These are phyloP conservation scores for Phascolomyces articulosus DNA, from an alignment of 371 early-diverging fungal genomes.

Conservation along the genomic window DNA sequence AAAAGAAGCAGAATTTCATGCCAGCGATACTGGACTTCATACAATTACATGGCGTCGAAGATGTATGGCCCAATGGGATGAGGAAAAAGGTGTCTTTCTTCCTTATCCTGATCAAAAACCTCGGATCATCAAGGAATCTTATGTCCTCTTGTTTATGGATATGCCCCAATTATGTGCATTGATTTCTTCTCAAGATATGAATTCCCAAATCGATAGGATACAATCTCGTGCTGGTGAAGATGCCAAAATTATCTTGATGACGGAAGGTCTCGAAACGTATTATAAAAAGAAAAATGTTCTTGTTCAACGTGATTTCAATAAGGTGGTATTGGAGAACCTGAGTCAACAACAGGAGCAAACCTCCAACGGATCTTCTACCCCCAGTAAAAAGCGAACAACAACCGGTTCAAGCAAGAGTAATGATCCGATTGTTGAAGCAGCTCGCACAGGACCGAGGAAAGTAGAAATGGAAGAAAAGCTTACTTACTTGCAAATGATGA, in stretches of 20 bases:
- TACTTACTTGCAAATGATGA: constrained; percentile 44
- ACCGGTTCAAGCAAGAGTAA: constrained; percentile 13
- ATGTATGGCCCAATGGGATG: constrained; percentile 56
- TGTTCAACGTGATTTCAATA: constrained; percentile 39
- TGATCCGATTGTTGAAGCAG: constrained; percentile 13
- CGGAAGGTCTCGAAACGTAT: constrained; percentile 61
- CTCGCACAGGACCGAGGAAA: constrained; percentile 24
- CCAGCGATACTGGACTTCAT: constrained; percentile 3
- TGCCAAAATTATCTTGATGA: constrained; percentile 43
- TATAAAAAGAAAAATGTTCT: constrained; percentile 39
- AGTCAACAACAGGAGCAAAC: not conserved
- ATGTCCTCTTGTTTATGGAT: constrained; percentile 46
- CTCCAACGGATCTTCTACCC: not conserved
- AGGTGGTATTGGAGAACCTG: constrained; percentile 31
- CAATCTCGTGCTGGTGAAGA: constrained; percentile 8
- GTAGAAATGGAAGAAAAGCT: constrained; percentile 42
- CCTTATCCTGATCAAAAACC: constrained; percentile 34
- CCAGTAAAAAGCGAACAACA: not conserved
- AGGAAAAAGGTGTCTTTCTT: constrained; percentile 42
- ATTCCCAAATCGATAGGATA: constrained; percentile 23
- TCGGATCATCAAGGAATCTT: constrained; percentile 42
- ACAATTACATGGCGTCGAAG: constrained; percentile 56
- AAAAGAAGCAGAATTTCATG: constrained; percentile 12
- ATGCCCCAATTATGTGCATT: constrained; percentile 34
- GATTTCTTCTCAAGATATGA: constrained; percentile 23